Evolutionary conservation across 371 early-diverging fungal genomes (phyloP), one percentile per base, ranked within the genome.

Genomic region (Rhizomucor pusillus): DNA sequence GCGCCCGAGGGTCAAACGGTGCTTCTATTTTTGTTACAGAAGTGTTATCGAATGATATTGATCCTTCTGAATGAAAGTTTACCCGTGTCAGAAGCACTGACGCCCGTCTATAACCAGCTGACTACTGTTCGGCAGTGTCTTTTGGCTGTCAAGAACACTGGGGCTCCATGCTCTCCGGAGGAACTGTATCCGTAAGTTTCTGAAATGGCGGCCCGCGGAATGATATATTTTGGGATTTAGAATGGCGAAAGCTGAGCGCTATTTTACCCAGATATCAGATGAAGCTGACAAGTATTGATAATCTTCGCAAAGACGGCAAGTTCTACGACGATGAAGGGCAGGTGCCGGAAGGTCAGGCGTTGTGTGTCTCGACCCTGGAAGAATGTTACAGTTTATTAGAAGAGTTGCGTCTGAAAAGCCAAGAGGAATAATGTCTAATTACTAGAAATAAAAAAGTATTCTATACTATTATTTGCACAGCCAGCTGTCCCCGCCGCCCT

Each of bases 41-140:
- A 90, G 62, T 93, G 95, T 71, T 92, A 93, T 65, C 77, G 88
- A 43, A 66, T 90, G 49, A 82, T 94, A 19, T 87, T 93, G 60
- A 89, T 86, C 46, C 72, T 94, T 13, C 62, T 86, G 43, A 81
- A 82, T 50, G 83, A 88, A 13, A 88, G 89, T 51, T 87, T 91
- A 39, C 92, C 94, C 7, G 88, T 94, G 9, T 85, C 86, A 6
- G 92, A 92, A 57, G 75, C 86, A 0, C 66, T 94, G 52, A 84
- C 89, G 63, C 89, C 89, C 12, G 82, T 92, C 18, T 91, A 90
- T 57, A 90, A 90, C 59, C 91, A 92, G 60, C 77, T 94, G 48
- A 67, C 83, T 4, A 90, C 94, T 4, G 82, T 94, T n/a, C 85
- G 87, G 24, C 84, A 85, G 56, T 92, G 92, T 54, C 63, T 93